Percentiles rank a stretch among this genome's conserved stretches.
These are phyloP conservation scores for Apophysomyces trapeziformis DNA, from an alignment of 371 early-diverging fungal species.

Conservation along the genomic window DNA sequence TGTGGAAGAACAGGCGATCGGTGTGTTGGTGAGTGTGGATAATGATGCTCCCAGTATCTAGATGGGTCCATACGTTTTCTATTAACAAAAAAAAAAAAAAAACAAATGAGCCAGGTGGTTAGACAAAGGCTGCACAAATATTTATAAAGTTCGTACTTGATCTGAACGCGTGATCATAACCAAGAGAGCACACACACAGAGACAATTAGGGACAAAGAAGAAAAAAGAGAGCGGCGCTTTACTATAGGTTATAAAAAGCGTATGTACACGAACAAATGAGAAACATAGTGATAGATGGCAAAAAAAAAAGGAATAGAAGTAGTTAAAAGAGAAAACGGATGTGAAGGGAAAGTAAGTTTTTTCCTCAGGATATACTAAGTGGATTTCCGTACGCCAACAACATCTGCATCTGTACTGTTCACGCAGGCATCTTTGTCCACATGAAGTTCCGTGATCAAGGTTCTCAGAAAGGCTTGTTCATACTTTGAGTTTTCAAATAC, in stretches of 20 bases:
- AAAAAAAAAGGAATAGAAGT: not conserved
- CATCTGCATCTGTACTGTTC: constrained; percentile 18
- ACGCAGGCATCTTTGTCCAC: constrained; percentile 34
- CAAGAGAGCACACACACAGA: not conserved
- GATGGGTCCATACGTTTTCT: not conserved
- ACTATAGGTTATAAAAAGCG: not conserved
- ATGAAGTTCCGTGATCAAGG: constrained; percentile 34
- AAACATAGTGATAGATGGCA: not conserved
- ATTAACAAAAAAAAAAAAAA: not conserved
- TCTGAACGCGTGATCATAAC: constrained; percentile 6
- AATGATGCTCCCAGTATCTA: constrained; percentile 8
- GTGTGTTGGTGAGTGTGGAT: constrained; percentile 32
- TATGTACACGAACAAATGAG: constrained; percentile 6
- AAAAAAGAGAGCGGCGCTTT: not conserved
- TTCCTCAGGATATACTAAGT: not conserved
- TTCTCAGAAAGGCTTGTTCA: constrained; percentile 55
- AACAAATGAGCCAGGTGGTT: not conserved
- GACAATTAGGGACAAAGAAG: constrained; percentile 5
- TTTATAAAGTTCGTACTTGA: not conserved
- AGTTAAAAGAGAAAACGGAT: not conserved
- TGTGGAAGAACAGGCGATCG: constrained; percentile 24
- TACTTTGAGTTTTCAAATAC: constrained; percentile 84
- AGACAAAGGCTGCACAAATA: not conserved
- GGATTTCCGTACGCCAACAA: not conserved
- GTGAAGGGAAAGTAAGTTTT: too few species aligned